phyloP scores from a whole-genome alignment of 768 basidiomycete species.

The Lactifluus subvellereus region DNA sequence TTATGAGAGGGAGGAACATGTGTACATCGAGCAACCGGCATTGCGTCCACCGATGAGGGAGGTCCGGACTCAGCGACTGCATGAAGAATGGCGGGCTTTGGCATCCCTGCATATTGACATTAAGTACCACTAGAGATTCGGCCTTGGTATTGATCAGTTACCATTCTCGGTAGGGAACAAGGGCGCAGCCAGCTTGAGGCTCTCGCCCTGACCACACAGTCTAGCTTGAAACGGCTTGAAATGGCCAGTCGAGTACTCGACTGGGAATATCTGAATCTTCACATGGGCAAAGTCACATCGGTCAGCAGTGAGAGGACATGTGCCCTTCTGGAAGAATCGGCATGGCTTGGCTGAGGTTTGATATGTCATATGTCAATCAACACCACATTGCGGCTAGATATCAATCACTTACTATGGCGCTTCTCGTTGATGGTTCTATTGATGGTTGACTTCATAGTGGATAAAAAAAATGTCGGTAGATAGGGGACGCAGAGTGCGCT shows the following conservation, averaged over 20 bases:
- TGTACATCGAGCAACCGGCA: neutral
- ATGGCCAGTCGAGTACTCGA: slow-evolving; percentile 4
- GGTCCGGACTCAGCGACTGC: neutral
- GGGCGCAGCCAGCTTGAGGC: neutral
- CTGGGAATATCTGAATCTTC: slow-evolving; percentile 13
- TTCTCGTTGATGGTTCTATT: slow-evolving; percentile 3
- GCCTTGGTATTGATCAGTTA: neutral
- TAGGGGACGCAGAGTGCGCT: slow-evolving; percentile 10
- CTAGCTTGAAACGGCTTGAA: neutral
- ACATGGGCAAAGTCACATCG: slow-evolving; percentile 24
- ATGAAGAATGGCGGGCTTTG: neutral
- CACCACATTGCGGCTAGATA: neutral
- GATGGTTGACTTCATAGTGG: slow-evolving; percentile 8
- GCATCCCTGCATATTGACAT: neutral
- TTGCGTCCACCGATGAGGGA: neutral
- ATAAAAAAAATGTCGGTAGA: neutral
- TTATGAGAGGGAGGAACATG: neutral
- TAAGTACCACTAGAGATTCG: neutral
- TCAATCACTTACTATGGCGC: slow-evolving; percentile 18
- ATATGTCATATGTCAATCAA: neutral
- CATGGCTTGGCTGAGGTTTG: slow-evolving; percentile 19
- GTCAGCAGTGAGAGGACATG: slow-evolving; percentile 22
- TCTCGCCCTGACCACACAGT: slow-evolving; percentile 1
- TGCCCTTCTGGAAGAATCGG: slow-evolving; percentile 21
- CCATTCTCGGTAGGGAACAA: slow-evolving; percentile 6